Evolutionary conservation across 441 rosid genomes (phyloP), one percentile per base, ranked within the genome.

Genomic region (Gossypium aridum): DNA sequence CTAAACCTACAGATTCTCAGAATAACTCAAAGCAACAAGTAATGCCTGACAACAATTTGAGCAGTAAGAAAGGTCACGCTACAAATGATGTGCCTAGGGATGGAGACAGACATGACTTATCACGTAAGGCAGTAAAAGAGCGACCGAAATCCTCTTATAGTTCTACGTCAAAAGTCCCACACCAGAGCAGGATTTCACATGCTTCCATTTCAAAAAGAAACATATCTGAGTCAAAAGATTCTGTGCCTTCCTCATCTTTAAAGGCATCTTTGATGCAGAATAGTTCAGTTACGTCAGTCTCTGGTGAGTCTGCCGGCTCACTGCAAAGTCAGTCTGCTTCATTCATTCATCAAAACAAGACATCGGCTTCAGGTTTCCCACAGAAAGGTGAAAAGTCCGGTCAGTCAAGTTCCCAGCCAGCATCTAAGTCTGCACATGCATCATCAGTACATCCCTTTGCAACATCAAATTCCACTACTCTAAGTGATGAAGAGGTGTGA

Each of bases 401-500:
- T 80, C 90, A 87, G 45, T 78, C 84, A 39, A 77, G 63, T 79
- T 69, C 75, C 61, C 90, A 83, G 77, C 54, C 86, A 45, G 71
- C 85, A 61, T 76, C 89, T 13, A 89, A 90, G 81, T 75, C 72
- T 76, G 83, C 83, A 75, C 87, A 84, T 72, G 69, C 84, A 57
- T 76, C 82, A 72, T 80, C 86, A 12, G 71, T 79, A 77, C 84
- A 83, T 73, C 85, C 85, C 70, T 76, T 83, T 45, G 76, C 79
- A 17, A 76, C 88, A 49, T 75, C 90, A 55, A 84, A 80, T 79
- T 74, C 88, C 71, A 78, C 85, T 1, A 75, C 83, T 72, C 70
- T 94, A 78, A 94, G 96, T 25, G 98, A 96, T 83, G 99, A 96
- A 89, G 99, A 94, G 96, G 99, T 92, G 57, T 59, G 73, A 71